Conservation (phyloP, 169 alveolate species). For the Perkinsus chesapeaki region DNA sequence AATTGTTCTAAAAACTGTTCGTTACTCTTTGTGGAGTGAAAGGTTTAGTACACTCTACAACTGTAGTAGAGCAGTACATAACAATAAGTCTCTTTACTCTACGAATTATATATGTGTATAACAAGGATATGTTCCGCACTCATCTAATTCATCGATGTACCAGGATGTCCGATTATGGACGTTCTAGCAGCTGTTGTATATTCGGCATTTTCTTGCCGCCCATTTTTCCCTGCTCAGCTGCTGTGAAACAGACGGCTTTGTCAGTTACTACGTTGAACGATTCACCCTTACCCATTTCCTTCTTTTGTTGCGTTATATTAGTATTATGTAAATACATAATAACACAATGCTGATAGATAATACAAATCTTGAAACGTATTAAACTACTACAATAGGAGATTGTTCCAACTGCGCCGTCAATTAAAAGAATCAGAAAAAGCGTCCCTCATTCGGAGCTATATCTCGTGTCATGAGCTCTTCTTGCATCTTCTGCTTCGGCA, state of each 20-base stretch:
- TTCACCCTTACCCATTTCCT: background rate
- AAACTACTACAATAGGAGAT: too few relatives aligned
- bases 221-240: conserved; percentile 3
- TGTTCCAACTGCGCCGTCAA: too few relatives aligned
- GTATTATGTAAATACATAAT: too few relatives aligned
- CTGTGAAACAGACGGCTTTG: background rate
- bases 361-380: too few relatives aligned
- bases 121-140: background rate
- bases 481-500: background rate
- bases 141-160: background rate
- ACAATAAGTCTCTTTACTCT: background rate
- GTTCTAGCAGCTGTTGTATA: background rate
- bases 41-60: background rate
- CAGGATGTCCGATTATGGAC: background rate
- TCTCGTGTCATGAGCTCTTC: background rate
- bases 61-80: background rate
- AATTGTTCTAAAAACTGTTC: background rate
- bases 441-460: background rate
- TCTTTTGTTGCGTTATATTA: background rate
- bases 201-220: background rate
- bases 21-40: background rate
- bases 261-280: background rate
- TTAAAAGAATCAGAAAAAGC: background rate
- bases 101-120: background rate
- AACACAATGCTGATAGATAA: too few relatives aligned